These are phyloP conservation scores for Citrus maxima DNA, from an alignment of 345 rosid genomes.

Conservation along the genomic window DNA sequence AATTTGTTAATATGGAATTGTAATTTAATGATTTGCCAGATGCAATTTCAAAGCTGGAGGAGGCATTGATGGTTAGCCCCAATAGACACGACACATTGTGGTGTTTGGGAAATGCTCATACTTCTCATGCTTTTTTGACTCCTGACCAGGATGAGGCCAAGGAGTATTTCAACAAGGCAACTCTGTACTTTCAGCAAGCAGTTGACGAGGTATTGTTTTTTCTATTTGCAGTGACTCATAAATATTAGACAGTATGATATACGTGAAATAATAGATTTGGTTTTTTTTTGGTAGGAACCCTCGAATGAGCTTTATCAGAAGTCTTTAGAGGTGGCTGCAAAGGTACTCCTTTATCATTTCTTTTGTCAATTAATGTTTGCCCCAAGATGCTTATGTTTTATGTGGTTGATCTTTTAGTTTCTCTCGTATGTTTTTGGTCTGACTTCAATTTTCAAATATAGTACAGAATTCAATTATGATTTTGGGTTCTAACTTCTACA, in stretches of 20 bases:
- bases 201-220: constrained; percentile 50
- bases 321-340: constrained; percentile 65
- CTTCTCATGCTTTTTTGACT: constrained; percentile 70
- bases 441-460: neutral
- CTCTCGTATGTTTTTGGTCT: neutral
- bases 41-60: constrained; percentile 80
- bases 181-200: constrained; percentile 67
- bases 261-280: neutral
- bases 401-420: neutral
- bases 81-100: constrained; percentile 70
- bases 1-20: neutral
- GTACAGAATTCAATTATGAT: neutral
- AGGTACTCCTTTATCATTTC: constrained; percentile 44
- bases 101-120: constrained; percentile 87
- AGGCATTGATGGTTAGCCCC: constrained; percentile 63
- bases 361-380: neutral
- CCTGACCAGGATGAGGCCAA: constrained; percentile 65
- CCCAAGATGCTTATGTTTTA: neutral
- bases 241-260: neutral
- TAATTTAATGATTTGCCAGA: constrained; percentile 35
- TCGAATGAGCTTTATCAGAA: constrained; percentile 61
- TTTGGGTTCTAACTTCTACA: neutral
- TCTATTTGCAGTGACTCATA: neutral
- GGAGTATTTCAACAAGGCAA: constrained; percentile 57
- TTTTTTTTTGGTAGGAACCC: constrained; percentile 65